Base-by-base conservation (phyloP, 495 filamentous ascomycete species). In the Cercophora newfieldiana region DNA sequence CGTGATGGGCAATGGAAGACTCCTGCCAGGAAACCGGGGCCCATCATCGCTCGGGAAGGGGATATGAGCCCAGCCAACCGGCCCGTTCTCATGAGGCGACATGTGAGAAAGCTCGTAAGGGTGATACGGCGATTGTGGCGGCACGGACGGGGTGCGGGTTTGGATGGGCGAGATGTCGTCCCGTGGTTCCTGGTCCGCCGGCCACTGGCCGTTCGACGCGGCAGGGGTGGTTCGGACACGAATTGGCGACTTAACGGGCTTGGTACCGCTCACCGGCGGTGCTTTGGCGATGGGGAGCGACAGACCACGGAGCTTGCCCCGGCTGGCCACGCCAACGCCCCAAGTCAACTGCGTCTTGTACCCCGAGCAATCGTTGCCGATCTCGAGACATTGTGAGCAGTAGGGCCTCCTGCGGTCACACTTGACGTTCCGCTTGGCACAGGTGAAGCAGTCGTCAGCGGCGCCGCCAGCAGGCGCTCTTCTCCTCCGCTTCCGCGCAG, bases 271-370 rank as follows among this genome's bases (percentile, higher is more conserved):
- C 67, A 84, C 85, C 1, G 86, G 83, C n/a, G 86, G 83, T 33
- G 89, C 85, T 71, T 90, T 90, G 10, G 89, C 87, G 64, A 99
- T 88, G 21, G 95, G 95, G 24, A 96, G 81, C 50, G 93, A 90
- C 65, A 97, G 77, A 18, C 95, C 95, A 58, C 95, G 86, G 64
- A 99, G 86, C 81, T 99, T 99, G 66, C 95, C 95, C 68, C 95
- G 88, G 75, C 94, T 97, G 47, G 95, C 95, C 67, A 99, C 95
- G 25, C 95, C 95, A 37, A 99, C 90, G 14, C 94, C 95, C 95
- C 95, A 99, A 37, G 95, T 99, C 80, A 99, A 86, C 55, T 93
- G 92, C 22, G 95, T 98, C 80, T 96, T 95, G 82, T 99, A 99
- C 66, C 95, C 95, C 50, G 91, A 93, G 81, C 95, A 99, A 75